phyloP scores from a whole-genome alignment of 805 yeast species.

The Metschnikowia similis region DNA sequence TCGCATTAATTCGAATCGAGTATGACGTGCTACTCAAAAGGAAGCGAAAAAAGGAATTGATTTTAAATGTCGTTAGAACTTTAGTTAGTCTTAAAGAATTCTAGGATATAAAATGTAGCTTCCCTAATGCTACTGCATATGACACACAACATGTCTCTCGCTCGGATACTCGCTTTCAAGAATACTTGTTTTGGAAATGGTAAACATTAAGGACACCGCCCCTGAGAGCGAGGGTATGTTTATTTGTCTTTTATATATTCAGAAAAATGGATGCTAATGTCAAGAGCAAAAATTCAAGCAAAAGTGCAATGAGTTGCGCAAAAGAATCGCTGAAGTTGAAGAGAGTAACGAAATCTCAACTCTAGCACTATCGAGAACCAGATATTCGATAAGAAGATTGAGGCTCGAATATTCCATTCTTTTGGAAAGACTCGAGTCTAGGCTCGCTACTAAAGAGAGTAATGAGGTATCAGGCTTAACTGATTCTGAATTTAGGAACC shows the following conservation, averaged over 20 bases:
- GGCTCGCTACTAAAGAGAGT: constrained; percentile 19
- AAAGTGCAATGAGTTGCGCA: constrained; percentile 69
- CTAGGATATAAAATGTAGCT: background rate
- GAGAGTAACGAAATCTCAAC: constrained; percentile 73
- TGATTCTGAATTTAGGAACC: constrained; percentile 40
- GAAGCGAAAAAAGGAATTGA: background rate
- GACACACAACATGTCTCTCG: background rate
- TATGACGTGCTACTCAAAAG: background rate
- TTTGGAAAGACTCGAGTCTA: constrained; percentile 66
- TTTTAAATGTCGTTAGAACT: background rate
- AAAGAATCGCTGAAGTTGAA: constrained; percentile 67
- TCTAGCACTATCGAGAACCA: constrained; percentile 71
- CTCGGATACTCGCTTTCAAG: background rate
- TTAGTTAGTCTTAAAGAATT: background rate
- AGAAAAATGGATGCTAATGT: background rate
- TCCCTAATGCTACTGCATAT: background rate
- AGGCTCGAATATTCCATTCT: constrained; percentile 80
- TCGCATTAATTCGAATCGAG: constrained; percentile 12
- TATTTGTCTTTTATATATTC: constrained; percentile 12
- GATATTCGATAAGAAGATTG: constrained; percentile 68
- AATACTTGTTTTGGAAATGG: constrained; percentile 9
- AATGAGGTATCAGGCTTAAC: constrained; percentile 23
- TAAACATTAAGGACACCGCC: constrained; percentile 18
- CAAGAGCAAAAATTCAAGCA: constrained; percentile 45
- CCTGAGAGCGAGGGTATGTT: constrained; percentile 42